A percentile compares a stretch with the other conserved stretches of the same genome.
Conservation (phyloP, 768 basidiomycete species). For the Amanita fuliginea region DNA sequence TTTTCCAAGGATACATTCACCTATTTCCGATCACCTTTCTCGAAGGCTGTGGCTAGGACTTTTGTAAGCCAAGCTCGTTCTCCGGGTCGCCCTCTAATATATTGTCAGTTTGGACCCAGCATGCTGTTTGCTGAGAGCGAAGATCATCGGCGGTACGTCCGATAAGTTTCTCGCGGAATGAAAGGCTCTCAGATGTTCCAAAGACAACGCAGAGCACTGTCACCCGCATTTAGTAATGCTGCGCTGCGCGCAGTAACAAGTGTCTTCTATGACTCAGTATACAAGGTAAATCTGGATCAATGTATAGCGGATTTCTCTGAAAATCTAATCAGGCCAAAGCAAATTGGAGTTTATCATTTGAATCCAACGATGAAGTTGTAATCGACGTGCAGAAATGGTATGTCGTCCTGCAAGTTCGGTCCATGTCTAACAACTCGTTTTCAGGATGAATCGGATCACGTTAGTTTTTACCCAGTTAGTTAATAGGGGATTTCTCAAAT, state of each 20-base stretch:
- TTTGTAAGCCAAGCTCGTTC: slow-evolving; percentile 17
- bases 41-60: slow-evolving; percentile 24
- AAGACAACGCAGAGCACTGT: slow-evolving; percentile 32
- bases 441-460: slow-evolving; percentile 36
- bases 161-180: not conserved
- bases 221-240: slow-evolving; percentile 20
- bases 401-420: not conserved
- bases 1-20: slow-evolving; percentile 39
- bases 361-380: slow-evolving; percentile 14
- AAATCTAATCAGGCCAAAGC: slow-evolving; percentile 20
- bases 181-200: not conserved
- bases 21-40: slow-evolving; percentile 29
- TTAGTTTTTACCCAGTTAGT: slow-evolving; percentile 9
- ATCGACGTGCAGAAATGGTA: slow-evolving; percentile 42
- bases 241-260: too few relatives aligned
- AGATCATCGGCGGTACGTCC: slow-evolving; percentile 28
- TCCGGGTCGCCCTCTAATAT: not conserved
- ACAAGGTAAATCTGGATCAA: slow-evolving; percentile 25
- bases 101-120: slow-evolving; percentile 26
- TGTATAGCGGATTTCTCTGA: not conserved
- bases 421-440: not conserved
- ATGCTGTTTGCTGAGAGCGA: slow-evolving; percentile 33
- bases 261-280: slow-evolving; percentile 17
- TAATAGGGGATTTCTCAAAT: too few relatives aligned
- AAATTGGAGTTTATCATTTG: slow-evolving; percentile 13